These are phyloP conservation scores for Sphagnum tenellum DNA, from an alignment of 225 moss, liverwort and hornwort genomes.

Conservation along the genomic window DNA sequence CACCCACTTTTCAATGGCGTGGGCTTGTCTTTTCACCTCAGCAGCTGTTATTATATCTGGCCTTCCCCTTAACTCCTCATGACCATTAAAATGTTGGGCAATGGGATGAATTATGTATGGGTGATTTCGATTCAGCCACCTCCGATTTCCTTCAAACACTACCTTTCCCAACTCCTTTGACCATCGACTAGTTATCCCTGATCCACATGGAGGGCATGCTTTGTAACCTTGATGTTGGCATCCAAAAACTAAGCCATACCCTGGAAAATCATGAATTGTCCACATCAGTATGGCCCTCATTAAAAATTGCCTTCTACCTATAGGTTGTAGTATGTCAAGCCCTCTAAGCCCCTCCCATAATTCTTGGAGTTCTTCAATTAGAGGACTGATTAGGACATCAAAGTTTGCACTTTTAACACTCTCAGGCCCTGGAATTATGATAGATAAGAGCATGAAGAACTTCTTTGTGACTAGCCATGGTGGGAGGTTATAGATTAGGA, in stretches of 20 bases:
- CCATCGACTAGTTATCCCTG: not conserved
- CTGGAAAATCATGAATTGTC: slow-evolving; percentile 1
- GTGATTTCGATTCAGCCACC: too few relatives aligned
- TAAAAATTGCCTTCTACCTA: not conserved
- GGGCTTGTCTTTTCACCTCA: too few relatives aligned
- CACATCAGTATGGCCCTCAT: not conserved
- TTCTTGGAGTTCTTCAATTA: slow-evolving; percentile 5
- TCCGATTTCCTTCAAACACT: not conserved
- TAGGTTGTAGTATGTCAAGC: not conserved
- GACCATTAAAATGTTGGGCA: too few relatives aligned
- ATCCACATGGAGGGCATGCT: not conserved
- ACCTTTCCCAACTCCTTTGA: not conserved
- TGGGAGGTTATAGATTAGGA: not conserved
- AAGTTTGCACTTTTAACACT: not conserved
- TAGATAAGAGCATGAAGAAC: not conserved
- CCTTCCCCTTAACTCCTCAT: too few relatives aligned
- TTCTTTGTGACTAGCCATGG: slow-evolving; percentile 3
- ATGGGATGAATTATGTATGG: too few relatives aligned
- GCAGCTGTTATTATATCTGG: too few relatives aligned
- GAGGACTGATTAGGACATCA: slow-evolving; percentile 3
- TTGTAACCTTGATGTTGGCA: not conserved
- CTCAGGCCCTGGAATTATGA: not conserved
- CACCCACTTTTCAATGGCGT: too few relatives aligned
- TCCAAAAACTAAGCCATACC: not conserved
- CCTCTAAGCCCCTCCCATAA: not conserved